Evolutionary conservation across 2,329 filamentous ascomycete species (phyloP), one percentile per base, ranked within the genome.

Genomic region (Aspergillus flavus): DNA sequence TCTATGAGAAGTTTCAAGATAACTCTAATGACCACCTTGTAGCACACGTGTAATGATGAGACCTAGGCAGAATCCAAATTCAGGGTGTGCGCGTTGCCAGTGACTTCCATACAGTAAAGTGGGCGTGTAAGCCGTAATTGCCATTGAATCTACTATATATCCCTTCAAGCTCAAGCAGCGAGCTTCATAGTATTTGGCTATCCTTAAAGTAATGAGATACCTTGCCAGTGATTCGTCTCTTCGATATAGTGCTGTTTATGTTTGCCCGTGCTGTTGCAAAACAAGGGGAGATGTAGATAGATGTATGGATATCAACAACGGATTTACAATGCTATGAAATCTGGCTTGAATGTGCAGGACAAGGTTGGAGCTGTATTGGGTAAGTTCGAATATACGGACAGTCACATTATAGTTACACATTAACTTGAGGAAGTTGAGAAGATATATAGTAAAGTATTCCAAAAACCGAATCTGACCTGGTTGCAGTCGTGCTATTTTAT

Each of bases 331-430:
- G 7, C 16, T 19, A 41, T 14, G 19, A 21, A 48, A 30, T 50
- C 16, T n/a, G 19, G 48, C 2, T 52, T 52, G 19, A 14, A 2
- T 21, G 48, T 52, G 28, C 28, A 32, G 7, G 9, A 52, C 12
- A 52, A 28, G 26, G 21, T 12, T 32, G 28, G 28, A n/a, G 21
- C 28, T 34, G 19, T 3, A 21, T 23, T n/a, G 16, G 43, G 11
- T 26, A 14, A 48, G 23, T 16, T 26, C 11, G 10, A n/a, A 52
- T 12, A 52, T n/a, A 52, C 19, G 30, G 48, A 52, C 23, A 26
- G 32, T 23, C 32, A 39, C 16, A 55, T 55, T 39, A 39, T 39
- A 55, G 52, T 55, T 55, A 55, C 21, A 54, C 52, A 36, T 54
- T 54, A 54, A 21, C 14, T 54, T 11, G 21, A 36, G 21, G 11